These are phyloP conservation scores for Tetrapisispora arboricola DNA, from an alignment of 805 yeast species.

Conservation along the genomic window DNA sequence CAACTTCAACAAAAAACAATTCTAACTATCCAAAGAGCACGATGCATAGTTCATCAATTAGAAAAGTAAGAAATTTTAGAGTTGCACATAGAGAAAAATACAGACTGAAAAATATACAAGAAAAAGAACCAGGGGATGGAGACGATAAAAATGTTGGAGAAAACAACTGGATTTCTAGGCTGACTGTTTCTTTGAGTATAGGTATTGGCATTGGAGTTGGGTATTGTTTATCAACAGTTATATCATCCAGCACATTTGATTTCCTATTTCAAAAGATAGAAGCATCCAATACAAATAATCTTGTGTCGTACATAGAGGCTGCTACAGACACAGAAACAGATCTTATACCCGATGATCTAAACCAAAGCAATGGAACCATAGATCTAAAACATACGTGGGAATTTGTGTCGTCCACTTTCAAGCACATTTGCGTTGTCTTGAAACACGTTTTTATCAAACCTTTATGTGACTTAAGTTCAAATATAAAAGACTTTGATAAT, in stretches of 20 bases:
- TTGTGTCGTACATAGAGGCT: not conserved
- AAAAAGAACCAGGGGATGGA: not conserved
- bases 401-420: not conserved
- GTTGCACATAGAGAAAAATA: not conserved
- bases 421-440: not conserved
- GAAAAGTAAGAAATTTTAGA: not conserved
- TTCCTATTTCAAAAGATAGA: not conserved
- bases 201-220: conserved; percentile 25
- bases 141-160: not conserved
- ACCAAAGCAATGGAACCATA: not conserved
- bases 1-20: conserved; percentile 3
- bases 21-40: not conserved
- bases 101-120: not conserved
- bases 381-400: not conserved
- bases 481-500: not conserved
- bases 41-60: not conserved
- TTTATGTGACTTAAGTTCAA: not conserved
- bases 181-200: conserved; percentile 21
- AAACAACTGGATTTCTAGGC: conserved; percentile 11
- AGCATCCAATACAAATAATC: not conserved
- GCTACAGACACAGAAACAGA: conserved; percentile 1
- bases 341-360: not conserved
- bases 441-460: not conserved
- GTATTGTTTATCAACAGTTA: conserved; percentile 19
- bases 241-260: conserved; percentile 5